Base-by-base conservation (phyloP, 768 basidiomycete species). In the Pisolithus orientalis region DNA sequence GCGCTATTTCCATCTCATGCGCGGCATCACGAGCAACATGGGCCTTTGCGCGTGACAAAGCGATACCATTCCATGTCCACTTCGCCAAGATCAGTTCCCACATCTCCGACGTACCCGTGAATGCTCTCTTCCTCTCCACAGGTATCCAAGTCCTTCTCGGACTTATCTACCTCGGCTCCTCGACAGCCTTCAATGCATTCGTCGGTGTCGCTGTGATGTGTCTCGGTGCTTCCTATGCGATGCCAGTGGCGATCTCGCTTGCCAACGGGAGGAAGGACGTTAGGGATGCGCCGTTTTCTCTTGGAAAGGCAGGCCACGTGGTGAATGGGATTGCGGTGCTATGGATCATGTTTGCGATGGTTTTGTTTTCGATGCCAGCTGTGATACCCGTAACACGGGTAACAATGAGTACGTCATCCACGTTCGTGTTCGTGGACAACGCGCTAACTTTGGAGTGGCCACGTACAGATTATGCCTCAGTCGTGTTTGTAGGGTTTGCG, bases 21-120 rank as follows among this genome's bases (percentile, higher is more conserved):
- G 83, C 83, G 8, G 80, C 84, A 37, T 85, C 83, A 11, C 79
- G 84, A 16, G 79, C 80, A 29, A 85, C 84, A 3, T 86, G 84
- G 85, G 80, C 80, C 44, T 86, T 87, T 62, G 80, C 83, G 0
- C 75, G 85, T 2, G 85, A 86, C 67, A 75, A 75, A 53, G 85
- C 80, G 1, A 79, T 86, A 39, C 85, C 83, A 2, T 74, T 78
- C 42, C 73, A 78, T 34, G 46, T 53, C 10, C 59, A 70, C 52
- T 84, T 84, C 69, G 66, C 76, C 6, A 68, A 67, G 46, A 71
- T 85, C 59, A 70, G 71, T 39, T 62, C 66, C 7, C 57, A 64
- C 38, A 53, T 70, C 8, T 61, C 68, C 28, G 78, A 77, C 56
- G 75, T 84, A 5, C 84, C 84, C 0, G 67, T 83, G 39, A 79